phyloP scores from a whole-genome alignment of 768 basidiomycete species.

The Goffeauzyma gilvescens region DNA sequence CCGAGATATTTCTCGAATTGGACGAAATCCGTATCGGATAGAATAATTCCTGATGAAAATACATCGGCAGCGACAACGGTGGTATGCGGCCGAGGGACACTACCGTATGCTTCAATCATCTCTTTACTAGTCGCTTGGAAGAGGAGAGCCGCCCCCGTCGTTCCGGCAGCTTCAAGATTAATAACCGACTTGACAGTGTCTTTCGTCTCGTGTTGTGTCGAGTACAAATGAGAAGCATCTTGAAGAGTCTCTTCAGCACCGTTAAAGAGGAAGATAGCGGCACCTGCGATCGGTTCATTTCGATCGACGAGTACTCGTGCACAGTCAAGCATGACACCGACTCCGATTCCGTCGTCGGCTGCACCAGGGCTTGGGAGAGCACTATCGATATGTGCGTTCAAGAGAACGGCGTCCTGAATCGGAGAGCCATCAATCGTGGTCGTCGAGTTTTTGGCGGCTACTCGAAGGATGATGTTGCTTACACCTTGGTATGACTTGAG shows the following conservation, averaged over 20 bases:
- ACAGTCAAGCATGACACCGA: constrained; percentile 80
- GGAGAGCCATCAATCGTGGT: constrained; percentile 43
- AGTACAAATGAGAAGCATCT: constrained; percentile 81
- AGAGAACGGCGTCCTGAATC: constrained; percentile 63
- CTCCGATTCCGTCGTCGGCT: constrained; percentile 51
- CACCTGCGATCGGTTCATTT: constrained; percentile 53
- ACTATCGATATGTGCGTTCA: constrained; percentile 78
- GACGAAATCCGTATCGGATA: constrained; percentile 89
- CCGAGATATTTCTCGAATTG: constrained; percentile 81
- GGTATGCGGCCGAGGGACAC: constrained; percentile 70
- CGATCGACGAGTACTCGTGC: constrained; percentile 53
- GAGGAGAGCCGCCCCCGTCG: constrained; percentile 65
- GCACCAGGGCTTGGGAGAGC: constrained; percentile 61
- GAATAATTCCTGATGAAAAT: constrained; percentile 71
- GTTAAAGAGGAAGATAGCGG: constrained; percentile 80
- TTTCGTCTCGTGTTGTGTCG: constrained; percentile 63
- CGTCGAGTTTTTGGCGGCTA: constrained; percentile 37
- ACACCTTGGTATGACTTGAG: constrained; percentile 75
- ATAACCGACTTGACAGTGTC: constrained; percentile 61
- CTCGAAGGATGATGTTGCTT: constrained; percentile 70
- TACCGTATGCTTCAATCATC: constrained; percentile 79
- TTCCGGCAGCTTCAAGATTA: constrained; percentile 85
- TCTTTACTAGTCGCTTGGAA: constrained; percentile 92
- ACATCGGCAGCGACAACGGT: constrained; percentile 79
- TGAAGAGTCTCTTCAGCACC: constrained; percentile 87